Percentiles rank a stretch among this genome's conserved stretches.
Evolutionary conservation across 2,329 filamentous ascomycete species (phyloP).

Genomic region (Trichoderma pleuroti): DNA sequence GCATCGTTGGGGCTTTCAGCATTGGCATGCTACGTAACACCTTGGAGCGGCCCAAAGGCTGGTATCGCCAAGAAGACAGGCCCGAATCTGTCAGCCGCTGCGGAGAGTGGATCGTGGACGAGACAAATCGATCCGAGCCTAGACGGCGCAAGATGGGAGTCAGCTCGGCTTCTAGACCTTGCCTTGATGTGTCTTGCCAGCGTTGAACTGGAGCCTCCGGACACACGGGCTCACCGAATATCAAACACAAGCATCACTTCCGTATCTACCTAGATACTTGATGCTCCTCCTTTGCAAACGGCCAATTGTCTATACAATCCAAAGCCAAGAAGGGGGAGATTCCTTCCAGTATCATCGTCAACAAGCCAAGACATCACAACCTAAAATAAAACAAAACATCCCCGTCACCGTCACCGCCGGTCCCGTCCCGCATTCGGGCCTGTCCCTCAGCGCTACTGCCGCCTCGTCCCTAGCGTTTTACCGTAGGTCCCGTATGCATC

Average conservation of each 20-base stretch:
- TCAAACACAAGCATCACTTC: neutral
- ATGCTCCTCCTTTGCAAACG: neutral
- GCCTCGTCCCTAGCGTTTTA: neutral
- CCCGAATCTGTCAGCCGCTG: neutral
- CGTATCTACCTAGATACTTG: neutral
- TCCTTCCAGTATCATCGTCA: neutral
- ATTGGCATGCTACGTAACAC: constrained; percentile 4
- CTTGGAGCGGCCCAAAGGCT: neutral
- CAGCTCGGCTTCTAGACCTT: neutral
- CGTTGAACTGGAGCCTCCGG: neutral
- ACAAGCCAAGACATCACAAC: neutral
- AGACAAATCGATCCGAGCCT: neutral
- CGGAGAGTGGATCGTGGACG: neutral
- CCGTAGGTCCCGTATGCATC: neutral
- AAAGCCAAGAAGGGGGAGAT: neutral
- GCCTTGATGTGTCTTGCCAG: neutral
- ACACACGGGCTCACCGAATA: neutral
- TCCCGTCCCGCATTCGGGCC: constrained; percentile 15
- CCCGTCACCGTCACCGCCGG: constrained; percentile 1
- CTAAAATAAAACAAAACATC: neutral
- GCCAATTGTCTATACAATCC: neutral
- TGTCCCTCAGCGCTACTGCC: constrained; percentile 14
- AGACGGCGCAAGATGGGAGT: neutral
- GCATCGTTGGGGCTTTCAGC: neutral
- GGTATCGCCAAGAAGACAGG: neutral